These are phyloP conservation scores for Geranium brycei DNA, from an alignment of 345 rosid genomes.

Conservation along the genomic window DNA sequence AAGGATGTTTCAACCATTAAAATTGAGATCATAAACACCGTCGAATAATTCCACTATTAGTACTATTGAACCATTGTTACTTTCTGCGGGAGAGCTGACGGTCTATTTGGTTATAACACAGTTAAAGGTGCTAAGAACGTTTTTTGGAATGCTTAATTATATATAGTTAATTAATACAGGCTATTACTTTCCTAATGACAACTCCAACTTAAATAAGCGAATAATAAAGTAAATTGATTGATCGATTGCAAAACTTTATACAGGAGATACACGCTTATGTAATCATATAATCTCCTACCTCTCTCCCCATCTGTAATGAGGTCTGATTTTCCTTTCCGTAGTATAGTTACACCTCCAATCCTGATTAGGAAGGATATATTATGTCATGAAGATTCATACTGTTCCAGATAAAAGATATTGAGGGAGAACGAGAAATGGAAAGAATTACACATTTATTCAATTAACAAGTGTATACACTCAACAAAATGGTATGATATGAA, in stretches of 20 bases:
- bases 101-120: background rate
- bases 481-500: no score
- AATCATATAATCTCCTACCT: constrained; percentile 29
- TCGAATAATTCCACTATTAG: background rate
- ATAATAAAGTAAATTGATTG: background rate
- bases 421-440: background rate
- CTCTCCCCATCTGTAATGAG: constrained; percentile 61
- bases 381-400: background rate
- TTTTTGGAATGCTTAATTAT: background rate
- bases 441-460: background rate
- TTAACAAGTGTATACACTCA: background rate
- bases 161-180: no score
- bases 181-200: background rate
- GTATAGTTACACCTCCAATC: constrained; percentile 79
- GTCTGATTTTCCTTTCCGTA: constrained; percentile 76
- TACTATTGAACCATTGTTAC: background rate
- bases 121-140: background rate
- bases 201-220: background rate
- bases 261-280: background rate
- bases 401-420: background rate
- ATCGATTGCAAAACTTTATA: background rate
- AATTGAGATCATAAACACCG: background rate
- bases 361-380: constrained; percentile 21
- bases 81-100: background rate
- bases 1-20: background rate